Evolutionary conservation across 169 alveolate species (phyloP), one percentile per base, ranked within the genome.

Genomic region (Babesia caballi): DNA sequence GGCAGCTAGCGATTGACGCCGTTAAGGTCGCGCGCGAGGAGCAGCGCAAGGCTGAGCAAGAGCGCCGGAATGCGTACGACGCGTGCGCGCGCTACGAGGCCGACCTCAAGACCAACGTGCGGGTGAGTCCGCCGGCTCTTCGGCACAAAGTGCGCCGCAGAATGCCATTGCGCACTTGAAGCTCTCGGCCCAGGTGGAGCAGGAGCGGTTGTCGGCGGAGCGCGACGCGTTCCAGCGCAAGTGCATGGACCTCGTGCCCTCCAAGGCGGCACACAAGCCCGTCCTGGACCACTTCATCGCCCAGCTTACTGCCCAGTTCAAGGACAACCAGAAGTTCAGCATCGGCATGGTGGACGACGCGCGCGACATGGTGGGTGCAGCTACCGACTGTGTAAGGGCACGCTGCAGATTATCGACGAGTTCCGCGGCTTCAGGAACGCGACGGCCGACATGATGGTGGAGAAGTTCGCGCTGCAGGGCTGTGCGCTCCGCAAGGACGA

Each of bases 1-100:
- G 85, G 2, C 80, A 77, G 25, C 66, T 77, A 23, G 85, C 85
- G 9, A 57, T 77, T 17, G 85, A 77, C 35, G 85, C 85, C 49
- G 81, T 77, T 28, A 50, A 57, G 44, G 82, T 71, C 15, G 85
- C 85, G 35, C 28, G 85, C 12, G 67, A 67, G 32, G 85, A 77
- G 57, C 85, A 67, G 38, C 38, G 44, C 33, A 77, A 66, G 54
- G 60, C 72, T 17, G 59, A 66, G 25, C 47, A 33, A 8, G 85
- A 77, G 56, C 44, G 85, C 21, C 33, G 71, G 40, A 77, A 44
- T 17, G 82, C 85, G 3, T 77, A 66, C 41, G 70, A 67, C 4
- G 82, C 74, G 9, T 77, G 85, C 27, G 59, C 63, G 5, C 47
- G 72, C 27, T 77, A 77, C 65, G 85, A 77, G 36, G 49, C 66